Percentiles rank a stretch among this genome's conserved stretches.
Conservation (phyloP, 805 yeast genomes). For the Monosporozyma siamensis region DNA sequence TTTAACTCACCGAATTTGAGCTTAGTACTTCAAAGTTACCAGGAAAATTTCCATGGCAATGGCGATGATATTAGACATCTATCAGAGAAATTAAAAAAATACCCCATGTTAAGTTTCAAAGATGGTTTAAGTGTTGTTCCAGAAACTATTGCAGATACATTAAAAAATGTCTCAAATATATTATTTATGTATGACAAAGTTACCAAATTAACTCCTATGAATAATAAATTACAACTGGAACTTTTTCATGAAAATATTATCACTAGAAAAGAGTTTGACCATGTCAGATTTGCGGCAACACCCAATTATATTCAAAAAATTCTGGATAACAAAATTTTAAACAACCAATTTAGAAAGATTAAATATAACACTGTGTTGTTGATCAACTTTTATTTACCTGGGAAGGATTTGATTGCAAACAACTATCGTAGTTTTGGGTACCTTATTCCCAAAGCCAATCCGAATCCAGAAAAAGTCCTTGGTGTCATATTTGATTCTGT, state of each 20-base stretch:
- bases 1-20: neutral
- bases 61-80: constrained; percentile 32
- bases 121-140: constrained; percentile 53
- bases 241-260: neutral
- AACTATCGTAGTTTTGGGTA: constrained; percentile 73
- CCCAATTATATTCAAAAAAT: constrained; percentile 34
- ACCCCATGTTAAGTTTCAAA: constrained; percentile 52
- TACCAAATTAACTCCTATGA: constrained; percentile 2
- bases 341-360: constrained; percentile 19
- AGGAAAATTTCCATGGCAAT: constrained; percentile 32
- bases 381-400: constrained; percentile 57
- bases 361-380: constrained; percentile 46
- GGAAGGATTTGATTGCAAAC: constrained; percentile 31
- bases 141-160: constrained; percentile 30
- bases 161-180: constrained; percentile 33
- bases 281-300: constrained; percentile 51
- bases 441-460: constrained; percentile 51
- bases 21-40: constrained; percentile 26
- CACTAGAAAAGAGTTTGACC: constrained; percentile 34
- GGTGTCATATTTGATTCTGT: constrained; percentile 92
- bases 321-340: constrained; percentile 9
- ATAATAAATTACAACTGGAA: neutral
- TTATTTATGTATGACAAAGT: constrained; percentile 11
- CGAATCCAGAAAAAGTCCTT: constrained; percentile 48
- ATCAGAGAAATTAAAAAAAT: constrained; percentile 35